Conservation (phyloP, 768 basidiomycete species). For the Coprinopsis marcescibilis region DNA sequence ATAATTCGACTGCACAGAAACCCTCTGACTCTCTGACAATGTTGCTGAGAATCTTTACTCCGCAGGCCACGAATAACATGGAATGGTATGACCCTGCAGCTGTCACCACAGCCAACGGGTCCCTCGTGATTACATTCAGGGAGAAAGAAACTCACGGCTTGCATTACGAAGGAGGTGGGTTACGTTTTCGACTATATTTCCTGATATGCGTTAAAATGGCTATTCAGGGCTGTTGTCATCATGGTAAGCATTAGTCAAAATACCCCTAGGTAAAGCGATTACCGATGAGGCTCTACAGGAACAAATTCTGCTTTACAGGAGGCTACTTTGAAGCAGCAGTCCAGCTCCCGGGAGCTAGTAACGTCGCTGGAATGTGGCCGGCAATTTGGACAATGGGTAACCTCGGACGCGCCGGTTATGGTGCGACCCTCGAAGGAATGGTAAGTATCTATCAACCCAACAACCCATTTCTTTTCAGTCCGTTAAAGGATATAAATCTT, state of each 20-base stretch:
- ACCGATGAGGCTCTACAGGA: constrained; percentile 45
- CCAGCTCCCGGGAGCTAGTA: constrained; percentile 55
- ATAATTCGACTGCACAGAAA: background rate
- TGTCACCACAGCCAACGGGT: constrained; percentile 63
- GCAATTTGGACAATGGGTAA: constrained; percentile 72
- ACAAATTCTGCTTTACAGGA: constrained; percentile 84
- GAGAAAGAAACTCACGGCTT: constrained; percentile 56
- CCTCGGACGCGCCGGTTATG: constrained; percentile 72
- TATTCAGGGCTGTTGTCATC: constrained; percentile 36
- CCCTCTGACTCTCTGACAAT: constrained; percentile 6
- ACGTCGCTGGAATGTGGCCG: constrained; percentile 68
- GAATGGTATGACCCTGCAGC: constrained; percentile 88
- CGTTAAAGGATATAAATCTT: no score
- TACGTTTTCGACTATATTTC: background rate
- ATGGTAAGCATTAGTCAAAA: no score
- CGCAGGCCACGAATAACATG: constrained; percentile 55
- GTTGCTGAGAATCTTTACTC: background rate
- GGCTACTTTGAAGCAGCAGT: constrained; percentile 62
- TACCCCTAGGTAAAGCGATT: no score
- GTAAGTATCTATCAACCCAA: constrained; percentile 27
- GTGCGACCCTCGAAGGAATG: constrained; percentile 78
- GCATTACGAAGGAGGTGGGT: constrained; percentile 57
- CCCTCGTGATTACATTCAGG: constrained; percentile 63
- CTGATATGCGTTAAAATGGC: constrained; percentile 21
- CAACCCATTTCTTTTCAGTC: constrained; percentile 4